These are phyloP conservation scores for Calendula officinalis DNA, from an alignment of 129 eudicot genomes.

Conservation along the genomic window DNA sequence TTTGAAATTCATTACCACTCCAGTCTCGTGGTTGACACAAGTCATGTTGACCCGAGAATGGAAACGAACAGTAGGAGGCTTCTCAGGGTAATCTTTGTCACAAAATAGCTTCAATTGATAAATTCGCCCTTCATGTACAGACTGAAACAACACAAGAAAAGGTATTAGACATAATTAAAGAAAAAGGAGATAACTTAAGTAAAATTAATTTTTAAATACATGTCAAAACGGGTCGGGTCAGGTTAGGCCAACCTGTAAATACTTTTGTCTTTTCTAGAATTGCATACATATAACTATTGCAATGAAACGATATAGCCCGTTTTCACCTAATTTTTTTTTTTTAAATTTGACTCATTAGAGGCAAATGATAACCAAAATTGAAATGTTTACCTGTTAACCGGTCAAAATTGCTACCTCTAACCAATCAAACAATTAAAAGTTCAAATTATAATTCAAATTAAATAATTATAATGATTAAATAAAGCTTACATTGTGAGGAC, in stretches of 20 bases:
- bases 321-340: no score
- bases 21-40: constrained; percentile 78
- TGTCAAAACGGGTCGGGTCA: no score
- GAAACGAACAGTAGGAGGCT: constrained; percentile 84
- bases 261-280: no score
- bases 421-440: not conserved
- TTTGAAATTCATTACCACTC: constrained; percentile 52
- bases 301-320: no score
- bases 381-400: not conserved
- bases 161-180: not conserved
- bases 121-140: constrained; percentile 96
- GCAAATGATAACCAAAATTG: not conserved
- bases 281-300: no score
- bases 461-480: not conserved
- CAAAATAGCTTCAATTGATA: constrained; percentile 87
- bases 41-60: constrained; percentile 86
- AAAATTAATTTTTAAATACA: not conserved
- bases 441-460: not conserved
- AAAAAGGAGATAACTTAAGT: not conserved
- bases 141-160: constrained; percentile 38
- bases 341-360: not conserved
- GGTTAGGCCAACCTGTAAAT: no score
- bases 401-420: no score
- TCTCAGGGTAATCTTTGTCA: constrained; percentile 96
- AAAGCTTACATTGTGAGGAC: constrained; percentile 71